Evolutionary conservation across 139 green algal genomes (phyloP).

Genomic region (Prasinococcaceae sp.): DNA sequence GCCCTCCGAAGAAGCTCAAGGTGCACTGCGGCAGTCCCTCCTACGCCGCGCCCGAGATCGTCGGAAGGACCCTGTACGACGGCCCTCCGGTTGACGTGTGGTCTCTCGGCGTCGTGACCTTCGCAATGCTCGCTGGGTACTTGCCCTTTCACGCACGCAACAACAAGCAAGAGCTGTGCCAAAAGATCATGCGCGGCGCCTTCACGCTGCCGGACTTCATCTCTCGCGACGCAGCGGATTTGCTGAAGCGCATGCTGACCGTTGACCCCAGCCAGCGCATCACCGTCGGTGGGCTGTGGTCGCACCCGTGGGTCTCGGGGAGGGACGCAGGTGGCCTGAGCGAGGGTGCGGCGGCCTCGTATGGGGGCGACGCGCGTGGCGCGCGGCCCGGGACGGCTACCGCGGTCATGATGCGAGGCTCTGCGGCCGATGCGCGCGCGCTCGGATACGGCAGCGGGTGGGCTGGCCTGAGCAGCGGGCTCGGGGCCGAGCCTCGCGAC

Average conservation of each 20-base stretch:
- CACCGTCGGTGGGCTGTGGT: too few relatives aligned
- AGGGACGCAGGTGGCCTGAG: too few relatives aligned
- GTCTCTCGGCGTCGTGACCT: constrained; percentile 67
- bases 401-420: too few relatives aligned
- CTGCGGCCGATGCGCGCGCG: too few relatives aligned
- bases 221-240: constrained; percentile 24
- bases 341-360: too few relatives aligned
- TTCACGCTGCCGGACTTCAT: constrained; percentile 42
- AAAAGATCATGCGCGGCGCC: constrained; percentile 51
- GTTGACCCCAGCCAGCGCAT: constrained; percentile 47
- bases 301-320: too few relatives aligned
- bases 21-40: constrained; percentile 26
- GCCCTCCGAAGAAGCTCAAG: constrained; percentile 18
- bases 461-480: too few relatives aligned
- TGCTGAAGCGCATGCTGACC: constrained; percentile 50
- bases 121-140: constrained; percentile 58
- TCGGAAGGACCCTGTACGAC: constrained; percentile 27
- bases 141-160: constrained; percentile 15
- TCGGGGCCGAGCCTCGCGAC: too few relatives aligned
- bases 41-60: constrained; percentile 28
- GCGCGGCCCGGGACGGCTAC: too few relatives aligned
- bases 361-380: too few relatives aligned
- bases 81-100: constrained; percentile 57
- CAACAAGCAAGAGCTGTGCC: constrained; percentile 49
- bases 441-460: too few relatives aligned